Conservation (phyloP, 2,329 filamentous ascomycete species). For the Ophiostoma australiae region DNA sequence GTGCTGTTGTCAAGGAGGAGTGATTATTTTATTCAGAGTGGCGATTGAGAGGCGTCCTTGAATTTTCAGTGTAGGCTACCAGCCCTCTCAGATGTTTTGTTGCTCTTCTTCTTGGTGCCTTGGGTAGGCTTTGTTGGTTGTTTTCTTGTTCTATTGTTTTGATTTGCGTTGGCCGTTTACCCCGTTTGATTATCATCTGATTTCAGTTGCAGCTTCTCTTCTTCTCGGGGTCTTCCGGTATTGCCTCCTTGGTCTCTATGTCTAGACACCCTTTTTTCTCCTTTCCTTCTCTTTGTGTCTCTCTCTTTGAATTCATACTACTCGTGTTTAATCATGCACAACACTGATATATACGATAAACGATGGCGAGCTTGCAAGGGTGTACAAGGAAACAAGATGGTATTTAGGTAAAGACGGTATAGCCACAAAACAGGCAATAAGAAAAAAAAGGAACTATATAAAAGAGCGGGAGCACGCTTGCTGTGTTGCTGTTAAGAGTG, state of each 20-base stretch:
- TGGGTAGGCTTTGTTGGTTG: neutral
- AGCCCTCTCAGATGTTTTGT: neutral
- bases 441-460: neutral
- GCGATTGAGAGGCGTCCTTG: neutral
- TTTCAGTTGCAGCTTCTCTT: neutral
- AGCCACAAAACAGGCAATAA: neutral
- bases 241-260: constrained; percentile 24
- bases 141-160: neutral
- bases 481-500: constrained; percentile 4
- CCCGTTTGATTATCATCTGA: neutral
- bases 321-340: neutral
- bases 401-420: neutral
- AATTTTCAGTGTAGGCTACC: neutral
- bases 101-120: neutral
- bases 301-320: neutral
- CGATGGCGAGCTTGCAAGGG: neutral
- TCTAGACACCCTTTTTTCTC: constrained; percentile 25
- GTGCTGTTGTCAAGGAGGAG: constrained; percentile 38
- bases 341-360: neutral
- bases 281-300: neutral
- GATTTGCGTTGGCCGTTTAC: neutral
- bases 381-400: neutral
- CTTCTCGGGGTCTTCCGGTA: constrained; percentile 22
- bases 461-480: neutral
- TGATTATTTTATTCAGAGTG: constrained; percentile 28